phyloP scores from a whole-genome alignment of 495 filamentous ascomycete genomes.

The Opeltia flavorubescens region DNA sequence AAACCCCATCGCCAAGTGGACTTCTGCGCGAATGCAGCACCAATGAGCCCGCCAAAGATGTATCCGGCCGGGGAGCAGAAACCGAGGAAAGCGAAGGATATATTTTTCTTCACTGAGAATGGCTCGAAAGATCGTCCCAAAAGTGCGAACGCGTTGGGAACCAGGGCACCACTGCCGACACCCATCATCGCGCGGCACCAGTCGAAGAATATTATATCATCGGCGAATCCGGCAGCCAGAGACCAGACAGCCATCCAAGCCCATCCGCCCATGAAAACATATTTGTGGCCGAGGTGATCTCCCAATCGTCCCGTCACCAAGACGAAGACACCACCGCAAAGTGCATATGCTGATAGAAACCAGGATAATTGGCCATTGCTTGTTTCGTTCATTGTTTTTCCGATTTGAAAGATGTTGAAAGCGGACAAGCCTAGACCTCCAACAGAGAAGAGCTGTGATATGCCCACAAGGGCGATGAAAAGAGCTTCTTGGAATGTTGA shows the following conservation, averaged over 20 bases:
- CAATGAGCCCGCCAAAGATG: slow-evolving; percentile 35
- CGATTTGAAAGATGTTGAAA: no score
- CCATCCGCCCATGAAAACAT: slow-evolving; percentile 40
- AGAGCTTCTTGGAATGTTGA: no score
- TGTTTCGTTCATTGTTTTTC: slow-evolving; percentile 3
- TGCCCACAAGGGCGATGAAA: no score
- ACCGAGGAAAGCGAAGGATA: slow-evolving; percentile 52
- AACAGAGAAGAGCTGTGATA: no score
- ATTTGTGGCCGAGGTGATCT: slow-evolving; percentile 46
- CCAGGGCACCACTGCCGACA: slow-evolving; percentile 42
- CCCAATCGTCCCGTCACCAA: slow-evolving; percentile 45
- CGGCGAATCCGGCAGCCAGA: slow-evolving; percentile 35
- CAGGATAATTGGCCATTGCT: slow-evolving; percentile 27
- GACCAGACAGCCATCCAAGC: slow-evolving; percentile 46
- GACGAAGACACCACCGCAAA: slow-evolving; percentile 53
- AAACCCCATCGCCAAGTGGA: slow-evolving; percentile 57
- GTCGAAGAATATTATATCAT: slow-evolving; percentile 42
- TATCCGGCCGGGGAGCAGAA: slow-evolving; percentile 43
- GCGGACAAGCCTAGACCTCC: no score
- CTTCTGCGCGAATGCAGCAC: slow-evolving; percentile 33
- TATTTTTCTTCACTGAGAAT: slow-evolving; percentile 41
- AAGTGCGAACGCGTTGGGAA: slow-evolving; percentile 50
- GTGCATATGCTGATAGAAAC: slow-evolving; percentile 42
- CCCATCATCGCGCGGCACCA: slow-evolving; percentile 46
- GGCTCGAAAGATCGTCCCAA: slow-evolving; percentile 42